Evolutionary conservation across 371 early-diverging fungal genomes (phyloP), one percentile per base, ranked within the genome.

Genomic region (Neoconidiobolus thromboides): DNA sequence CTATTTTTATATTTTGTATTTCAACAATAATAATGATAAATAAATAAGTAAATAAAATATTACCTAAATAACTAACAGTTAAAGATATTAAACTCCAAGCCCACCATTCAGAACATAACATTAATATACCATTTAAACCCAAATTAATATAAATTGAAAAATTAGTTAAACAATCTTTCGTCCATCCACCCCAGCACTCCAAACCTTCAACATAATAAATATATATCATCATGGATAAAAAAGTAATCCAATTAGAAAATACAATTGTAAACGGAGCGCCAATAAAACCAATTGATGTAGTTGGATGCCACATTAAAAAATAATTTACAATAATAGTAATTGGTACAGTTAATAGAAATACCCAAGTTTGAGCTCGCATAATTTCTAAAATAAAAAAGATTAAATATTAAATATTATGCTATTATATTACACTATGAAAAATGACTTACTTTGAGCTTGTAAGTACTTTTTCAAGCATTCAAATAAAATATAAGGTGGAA

Each of bases 141-240:
- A 91, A 71, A 50, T 74, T 74, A 54, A 86, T 60, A 64, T 83
- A 88, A 26, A 76, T 73, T 62, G 74, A 73, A 78, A 78, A 81
- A 3, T 72, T 73, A 48, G 67, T 65, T 38, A 89, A 66, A 3
- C 81, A 76, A 52, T 80, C 81, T 14, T 74, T 67, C 1, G 84
- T 78, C 89, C 91, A 91, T 4, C 90, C 91, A 15, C 86, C 87
- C 90, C 91, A 94, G 2, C 79, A 76, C 26, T 75, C 72, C 12
- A 71, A 68, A 0, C 91, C 92, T 10, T 76, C 71, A 51, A 87
- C 70, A 63, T 68, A 82, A 43, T 66, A 62, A 41, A 81, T 76
- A 57, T 92, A 93, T 6, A 75, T 38, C 3, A 83, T 41, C 1
- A 83, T 64, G 3, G 83, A 55, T 2, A 72, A 26, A 37, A 84